Evolutionary conservation across 495 filamentous ascomycete species (phyloP), one percentile per base, ranked within the genome.

Genomic region (Penicillium flavigenum): DNA sequence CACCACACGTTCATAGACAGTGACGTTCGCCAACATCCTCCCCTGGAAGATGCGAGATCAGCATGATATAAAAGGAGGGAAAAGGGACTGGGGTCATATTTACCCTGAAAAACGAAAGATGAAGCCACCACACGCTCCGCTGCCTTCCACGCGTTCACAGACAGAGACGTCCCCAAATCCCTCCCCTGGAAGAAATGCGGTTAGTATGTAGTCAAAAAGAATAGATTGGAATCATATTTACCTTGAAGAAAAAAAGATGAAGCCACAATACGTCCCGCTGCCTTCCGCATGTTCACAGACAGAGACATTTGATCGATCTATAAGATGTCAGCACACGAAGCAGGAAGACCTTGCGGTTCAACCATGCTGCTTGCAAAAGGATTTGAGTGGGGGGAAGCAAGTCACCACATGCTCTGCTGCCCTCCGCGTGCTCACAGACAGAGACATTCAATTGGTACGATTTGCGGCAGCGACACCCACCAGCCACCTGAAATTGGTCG

Each of bases 1-100:
- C 24, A 52, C 36, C 49, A 52, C n/a, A 52, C 20, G 19, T 26
- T 51, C 48, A 27, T 20, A 39, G 12, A 39, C 31, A 49, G 31
- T n/a, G 12, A 51, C 32, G 10, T 51, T 34, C n/a, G 29, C n/a
- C 10, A 19, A 26, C 24, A 26, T 17, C 5, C 32, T 38, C 20
- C 47, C 17, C 11, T 9, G 17, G 47, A 22, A 14, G 29, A 49
- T 5, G 10, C 8, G 24, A 0, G 24, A 26, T 26, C 24, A 29
- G 31, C 11, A 4, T 12, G 31, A 32, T 3, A 32, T 32, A 3
- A 47, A 14, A n/a, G 24, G 24, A 27, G 16, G 4, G 5, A n/a
- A 22, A 20, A 9, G 22, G 22, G 46, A 48, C 5, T 11, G 46
- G 29, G 17, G 10, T 41, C 17, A 22, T 22, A 22, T 26, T 36